Conservation (phyloP, 148 eudicot genomes). For the Chenopodium quinoa region DNA sequence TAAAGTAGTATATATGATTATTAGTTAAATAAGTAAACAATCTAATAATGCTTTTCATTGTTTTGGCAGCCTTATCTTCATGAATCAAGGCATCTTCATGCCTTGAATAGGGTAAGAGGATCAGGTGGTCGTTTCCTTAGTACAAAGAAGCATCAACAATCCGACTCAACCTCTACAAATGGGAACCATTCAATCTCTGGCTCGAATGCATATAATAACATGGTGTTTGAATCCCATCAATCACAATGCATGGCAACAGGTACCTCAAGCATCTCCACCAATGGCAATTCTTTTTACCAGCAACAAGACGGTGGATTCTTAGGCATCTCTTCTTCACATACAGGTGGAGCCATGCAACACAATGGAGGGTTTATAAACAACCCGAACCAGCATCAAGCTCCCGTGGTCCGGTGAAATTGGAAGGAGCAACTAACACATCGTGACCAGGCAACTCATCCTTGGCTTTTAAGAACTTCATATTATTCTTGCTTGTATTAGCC, state of each 20-base stretch:
- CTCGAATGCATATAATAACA: conserved; percentile 10
- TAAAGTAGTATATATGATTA: too few relatives aligned
- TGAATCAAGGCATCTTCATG: conserved; percentile 88
- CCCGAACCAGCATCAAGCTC: conserved; percentile 39
- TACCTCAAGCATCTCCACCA: conserved; percentile 19
- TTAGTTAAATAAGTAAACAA: background rate
- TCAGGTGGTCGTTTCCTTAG: conserved; percentile 86
- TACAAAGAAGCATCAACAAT: conserved; percentile 49
- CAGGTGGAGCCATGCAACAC: conserved; percentile 26
- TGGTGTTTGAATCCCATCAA: conserved; percentile 24
- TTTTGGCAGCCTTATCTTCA: conserved; percentile 89
- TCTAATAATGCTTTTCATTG: background rate
- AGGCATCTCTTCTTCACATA: conserved; percentile 27
- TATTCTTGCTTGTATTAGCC: background rate
- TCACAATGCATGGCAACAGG: conserved; percentile 28
- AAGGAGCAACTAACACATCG: conserved; percentile 6
- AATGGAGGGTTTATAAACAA: conserved; percentile 33
- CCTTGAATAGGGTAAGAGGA: conserved; percentile 82
- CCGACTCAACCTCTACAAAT: conserved; percentile 14
- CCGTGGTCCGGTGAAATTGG: conserved; percentile 52
- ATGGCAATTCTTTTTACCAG: conserved; percentile 33
- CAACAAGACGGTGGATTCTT: conserved; percentile 40
- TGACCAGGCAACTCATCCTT: conserved; percentile 90
- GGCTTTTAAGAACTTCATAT: conserved; percentile 44
- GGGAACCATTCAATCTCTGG: conserved; percentile 1